Evolutionary conservation across 768 basidiomycete genomes (phyloP).

Genomic region (Tricholoma furcatifolium): DNA sequence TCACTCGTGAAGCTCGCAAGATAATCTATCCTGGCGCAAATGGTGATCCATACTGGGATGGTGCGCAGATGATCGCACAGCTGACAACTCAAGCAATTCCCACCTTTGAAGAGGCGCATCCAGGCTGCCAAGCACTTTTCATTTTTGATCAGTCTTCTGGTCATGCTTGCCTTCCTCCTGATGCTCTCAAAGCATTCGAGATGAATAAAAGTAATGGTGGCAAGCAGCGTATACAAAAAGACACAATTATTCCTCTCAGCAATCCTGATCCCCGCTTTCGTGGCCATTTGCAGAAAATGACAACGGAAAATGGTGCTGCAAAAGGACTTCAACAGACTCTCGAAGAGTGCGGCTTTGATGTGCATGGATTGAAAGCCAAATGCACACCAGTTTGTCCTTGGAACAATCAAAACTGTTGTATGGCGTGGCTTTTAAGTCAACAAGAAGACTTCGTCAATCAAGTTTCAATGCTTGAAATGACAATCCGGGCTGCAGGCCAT

Average conservation of each 20-base stretch:
- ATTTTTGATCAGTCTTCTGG: constrained; percentile 37
- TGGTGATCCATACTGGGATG: constrained; percentile 34
- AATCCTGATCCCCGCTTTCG: constrained; percentile 20
- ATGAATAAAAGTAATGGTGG: constrained; percentile 43
- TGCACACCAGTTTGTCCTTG: constrained; percentile 35
- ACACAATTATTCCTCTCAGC: constrained; percentile 35
- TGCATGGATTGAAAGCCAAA: constrained; percentile 29
- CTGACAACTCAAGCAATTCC: constrained; percentile 26
- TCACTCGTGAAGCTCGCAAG: constrained; percentile 25
- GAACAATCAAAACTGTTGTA: neutral
- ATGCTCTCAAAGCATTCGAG: constrained; percentile 39
- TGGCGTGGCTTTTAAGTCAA: too few species aligned
- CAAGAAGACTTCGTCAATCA: too few species aligned
- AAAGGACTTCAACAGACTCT: constrained; percentile 37
- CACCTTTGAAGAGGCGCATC: constrained; percentile 36
- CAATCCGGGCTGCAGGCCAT: too few species aligned
- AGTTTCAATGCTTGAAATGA: too few species aligned
- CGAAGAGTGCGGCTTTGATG: constrained; percentile 39
- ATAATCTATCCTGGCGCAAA: constrained; percentile 31
- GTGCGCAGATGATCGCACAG: constrained; percentile 29
- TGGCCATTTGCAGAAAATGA: constrained; percentile 36
- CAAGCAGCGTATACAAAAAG: constrained; percentile 30
- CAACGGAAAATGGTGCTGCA: constrained; percentile 21
- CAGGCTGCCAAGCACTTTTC: constrained; percentile 30
- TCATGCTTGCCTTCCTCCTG: constrained; percentile 33